Evolutionary conservation across 2,329 filamentous ascomycete genomes (phyloP).

Genomic region (Colletotrichum godetiae): DNA sequence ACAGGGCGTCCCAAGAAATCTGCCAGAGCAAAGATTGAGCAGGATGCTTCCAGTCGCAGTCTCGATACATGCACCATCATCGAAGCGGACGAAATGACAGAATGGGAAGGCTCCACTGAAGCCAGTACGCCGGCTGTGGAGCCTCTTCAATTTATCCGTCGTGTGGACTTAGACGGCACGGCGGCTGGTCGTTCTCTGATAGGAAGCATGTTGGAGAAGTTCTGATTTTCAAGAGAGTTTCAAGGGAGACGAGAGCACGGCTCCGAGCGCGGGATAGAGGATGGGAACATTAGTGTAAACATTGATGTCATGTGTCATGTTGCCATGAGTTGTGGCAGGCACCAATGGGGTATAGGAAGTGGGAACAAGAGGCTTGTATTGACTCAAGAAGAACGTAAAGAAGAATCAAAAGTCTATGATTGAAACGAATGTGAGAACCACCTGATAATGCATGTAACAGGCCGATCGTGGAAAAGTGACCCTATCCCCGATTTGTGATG

Average conservation of each 20-base stretch:
- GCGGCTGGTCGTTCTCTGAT: conserved; percentile 8
- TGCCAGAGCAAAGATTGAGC: background rate
- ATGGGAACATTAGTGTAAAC: background rate
- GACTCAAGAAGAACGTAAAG: background rate
- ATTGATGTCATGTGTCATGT: background rate
- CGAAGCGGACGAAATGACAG: background rate
- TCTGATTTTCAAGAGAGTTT: too few species aligned
- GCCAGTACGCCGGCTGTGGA: background rate
- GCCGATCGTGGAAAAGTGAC: background rate
- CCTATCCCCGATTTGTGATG: background rate
- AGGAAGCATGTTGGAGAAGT: background rate
- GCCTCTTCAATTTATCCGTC: background rate
- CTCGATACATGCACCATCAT: background rate
- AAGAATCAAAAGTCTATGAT: background rate
- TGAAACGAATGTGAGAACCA: background rate
- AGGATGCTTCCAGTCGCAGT: background rate
- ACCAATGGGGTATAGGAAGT: background rate
- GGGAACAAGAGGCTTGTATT: background rate
- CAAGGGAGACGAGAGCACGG: background rate
- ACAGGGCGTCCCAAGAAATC: background rate
- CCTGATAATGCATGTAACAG: background rate
- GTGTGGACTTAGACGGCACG: background rate
- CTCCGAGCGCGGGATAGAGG: background rate
- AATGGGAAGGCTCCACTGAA: background rate
- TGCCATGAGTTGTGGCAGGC: background rate